These are phyloP conservation scores for Phytopythium aichiense DNA, from an alignment of 352 stramenopile species.

Conservation along the genomic window DNA sequence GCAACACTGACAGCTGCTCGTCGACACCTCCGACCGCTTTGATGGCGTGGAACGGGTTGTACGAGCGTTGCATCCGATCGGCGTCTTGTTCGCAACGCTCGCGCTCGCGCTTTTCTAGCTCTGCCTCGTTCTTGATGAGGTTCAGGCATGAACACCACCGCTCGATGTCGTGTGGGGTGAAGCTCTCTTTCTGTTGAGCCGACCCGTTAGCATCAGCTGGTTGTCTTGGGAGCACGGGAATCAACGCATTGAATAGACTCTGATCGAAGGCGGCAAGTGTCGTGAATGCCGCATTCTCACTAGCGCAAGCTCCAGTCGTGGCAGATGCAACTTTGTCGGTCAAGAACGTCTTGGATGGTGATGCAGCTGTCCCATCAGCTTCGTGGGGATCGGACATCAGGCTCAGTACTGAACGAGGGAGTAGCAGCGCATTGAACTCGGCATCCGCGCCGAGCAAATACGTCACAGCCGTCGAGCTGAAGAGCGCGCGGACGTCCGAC, in stretches of 20 bases:
- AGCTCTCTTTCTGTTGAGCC: not conserved
- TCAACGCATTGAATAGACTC: not conserved
- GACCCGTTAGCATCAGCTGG: not conserved
- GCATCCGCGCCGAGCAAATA: constrained; percentile 28
- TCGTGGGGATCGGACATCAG: constrained; percentile 6
- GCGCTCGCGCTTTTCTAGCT: constrained; percentile 24
- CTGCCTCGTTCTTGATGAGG: constrained; percentile 28
- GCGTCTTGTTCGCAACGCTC: constrained; percentile 15
- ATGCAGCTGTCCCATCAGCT: constrained; percentile 8
- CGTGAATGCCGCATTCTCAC: not conserved
- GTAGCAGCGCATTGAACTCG: constrained; percentile 39
- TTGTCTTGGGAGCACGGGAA: not conserved
- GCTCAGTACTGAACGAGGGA: constrained; percentile 22
- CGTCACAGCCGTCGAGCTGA: constrained; percentile 28
- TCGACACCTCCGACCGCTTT: constrained; percentile 50
- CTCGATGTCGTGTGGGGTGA: not conserved
- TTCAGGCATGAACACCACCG: constrained; percentile 21
- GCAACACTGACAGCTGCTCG: constrained; percentile 29
- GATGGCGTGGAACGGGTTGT: constrained; percentile 57
- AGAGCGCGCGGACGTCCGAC: constrained; percentile 34
- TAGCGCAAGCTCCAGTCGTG: not conserved
- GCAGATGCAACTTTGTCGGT: constrained; percentile 21
- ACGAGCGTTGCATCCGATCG: constrained; percentile 17
- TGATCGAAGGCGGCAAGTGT: not conserved
- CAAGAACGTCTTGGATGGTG: constrained; percentile 43